Base-by-base conservation (phyloP, 2,329 filamentous ascomycete species). In the Penicillium digitatum region DNA sequence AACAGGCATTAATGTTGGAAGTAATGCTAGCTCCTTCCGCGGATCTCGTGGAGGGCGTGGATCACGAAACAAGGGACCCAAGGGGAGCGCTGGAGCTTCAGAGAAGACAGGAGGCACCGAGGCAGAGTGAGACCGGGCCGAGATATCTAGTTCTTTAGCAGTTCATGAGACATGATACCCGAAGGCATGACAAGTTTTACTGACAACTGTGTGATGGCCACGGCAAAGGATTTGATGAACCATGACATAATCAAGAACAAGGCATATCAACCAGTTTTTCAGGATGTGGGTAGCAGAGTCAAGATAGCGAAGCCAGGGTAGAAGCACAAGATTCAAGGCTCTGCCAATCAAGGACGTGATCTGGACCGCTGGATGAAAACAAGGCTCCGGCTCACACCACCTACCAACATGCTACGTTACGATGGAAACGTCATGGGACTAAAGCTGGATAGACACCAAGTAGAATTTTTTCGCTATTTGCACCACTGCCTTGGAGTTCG, bases 31-130 rank as follows among this genome's bases (percentile, higher is more conserved):
- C 31, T 58, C 62, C 9, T 62, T 62, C 9, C 62, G 63, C 18
- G 62, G 62, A 40, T 62, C 62, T 40, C 63, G 63, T 46, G 63
- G 62, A 34, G 62, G 62, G 39, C 62, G 63, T 26, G 61, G 61
- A 18, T 58, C 57, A n/a, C 56, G 63, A 16, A 64, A 65, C 35
- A 65, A 65, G 24, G 61, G 57, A 31, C 18, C 61, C 4, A 63
- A 63, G 34, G 59, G 54, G 24, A 55, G 42, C 9, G 26, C 52
- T 37, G 52, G 49, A 22, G 32, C 42, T 32, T 42, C 47, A 20
- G 50, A 49, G 5, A 54, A 57, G 26, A 38, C 35, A 31, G 32
- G 44, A 52, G 46, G 38, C 20, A 1, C 49, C 46, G 50, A 58
- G 26, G 37, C 46, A n/a, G 45, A 50, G 11, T 52, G 31, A 32